Conservation (phyloP, 208 protist genomes). For the Leishmania aethiopica region DNA sequence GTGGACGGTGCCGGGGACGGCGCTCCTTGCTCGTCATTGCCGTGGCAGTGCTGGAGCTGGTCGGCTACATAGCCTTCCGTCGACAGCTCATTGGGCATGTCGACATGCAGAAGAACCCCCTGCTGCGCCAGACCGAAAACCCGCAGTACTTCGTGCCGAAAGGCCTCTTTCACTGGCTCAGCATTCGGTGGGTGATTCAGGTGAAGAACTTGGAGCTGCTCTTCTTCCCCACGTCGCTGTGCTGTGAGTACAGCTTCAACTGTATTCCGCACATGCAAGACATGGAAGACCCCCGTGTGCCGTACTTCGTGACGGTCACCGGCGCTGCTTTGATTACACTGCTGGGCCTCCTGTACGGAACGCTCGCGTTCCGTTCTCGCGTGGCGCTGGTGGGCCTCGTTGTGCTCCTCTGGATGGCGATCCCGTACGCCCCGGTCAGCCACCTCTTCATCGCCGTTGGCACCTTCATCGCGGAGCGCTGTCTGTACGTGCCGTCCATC, state of each 20-base stretch:
- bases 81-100: conserved; percentile 45
- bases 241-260: conserved; percentile 91
- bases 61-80: conserved; percentile 64
- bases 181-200: conserved; percentile 66
- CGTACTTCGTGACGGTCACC: conserved; percentile 29
- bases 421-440: conserved; percentile 80
- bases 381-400: conserved; percentile 27
- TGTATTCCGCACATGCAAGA: conserved; percentile 72
- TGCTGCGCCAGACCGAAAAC: conserved; percentile 83
- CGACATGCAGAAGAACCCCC: conserved; percentile 40
- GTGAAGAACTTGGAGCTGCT: conserved; percentile 85
- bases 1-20: conserved; percentile 12
- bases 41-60: conserved; percentile 26
- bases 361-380: conserved; percentile 16
- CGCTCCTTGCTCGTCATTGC: conserved; percentile 19
- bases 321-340: conserved; percentile 5
- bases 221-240: conserved; percentile 78
- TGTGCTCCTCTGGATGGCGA: conserved; percentile 56
- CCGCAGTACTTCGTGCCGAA: conserved; percentile 71
- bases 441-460: conserved; percentile 85
- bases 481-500: conserved; percentile 79
- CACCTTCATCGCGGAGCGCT: conserved; percentile 88
- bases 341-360: conserved; percentile 18
- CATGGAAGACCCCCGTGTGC: conserved; percentile 43
- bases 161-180: conserved; percentile 40